Evolutionary conservation across 805 yeast species (phyloP), one percentile per base, ranked within the genome.

Genomic region (Ogataea siamensis): DNA sequence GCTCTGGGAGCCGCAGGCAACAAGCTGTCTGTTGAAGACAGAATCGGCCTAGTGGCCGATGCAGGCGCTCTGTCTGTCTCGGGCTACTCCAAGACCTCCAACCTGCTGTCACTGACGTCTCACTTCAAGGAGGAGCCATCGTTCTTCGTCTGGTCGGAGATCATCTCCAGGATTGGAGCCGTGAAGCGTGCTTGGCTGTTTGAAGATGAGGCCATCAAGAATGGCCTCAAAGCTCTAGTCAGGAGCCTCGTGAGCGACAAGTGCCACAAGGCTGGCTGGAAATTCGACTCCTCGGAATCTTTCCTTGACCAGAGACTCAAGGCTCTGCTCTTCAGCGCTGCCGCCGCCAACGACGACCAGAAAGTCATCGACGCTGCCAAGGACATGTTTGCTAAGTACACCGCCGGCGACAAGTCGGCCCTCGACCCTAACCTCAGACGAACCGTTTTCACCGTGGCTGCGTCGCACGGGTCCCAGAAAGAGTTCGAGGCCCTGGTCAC

Each of bases 211-310:
- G 49, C 51, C 13, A 48, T 63, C 12, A 53, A 54, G 12, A 35
- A 50, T 11, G 62, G 60, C 5, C 57, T 71, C 37, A 56, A 55
- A 9, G 43, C 51, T 3, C 68, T 73, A 37, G 53, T 51, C 38
- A 58, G 43, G 32, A 56, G 49, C 5, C 40, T 59, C 27, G 62
- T 57, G 15, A 17, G 49, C 15, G 51, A 42, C 6, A 57, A 50
- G 34, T 46, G 51, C 19, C 59, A 59, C 57, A 79, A 76, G 18
- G 72, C 83, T 18, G 85, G 93, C n/a, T 96, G 88, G 68, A 76
- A 83, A 11, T 91, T 82, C 53, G 76, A 86, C 46, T 94, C 95
- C 9, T 77, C 83, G 32, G 97, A 91, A 30, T 42, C 63, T 11
- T 56, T 57, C 55, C 62, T 58, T 34, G 64, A 58, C 5, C 63